phyloP scores from a whole-genome alignment of 2,329 filamentous ascomycete species.

The Fusarium sp. region DNA sequence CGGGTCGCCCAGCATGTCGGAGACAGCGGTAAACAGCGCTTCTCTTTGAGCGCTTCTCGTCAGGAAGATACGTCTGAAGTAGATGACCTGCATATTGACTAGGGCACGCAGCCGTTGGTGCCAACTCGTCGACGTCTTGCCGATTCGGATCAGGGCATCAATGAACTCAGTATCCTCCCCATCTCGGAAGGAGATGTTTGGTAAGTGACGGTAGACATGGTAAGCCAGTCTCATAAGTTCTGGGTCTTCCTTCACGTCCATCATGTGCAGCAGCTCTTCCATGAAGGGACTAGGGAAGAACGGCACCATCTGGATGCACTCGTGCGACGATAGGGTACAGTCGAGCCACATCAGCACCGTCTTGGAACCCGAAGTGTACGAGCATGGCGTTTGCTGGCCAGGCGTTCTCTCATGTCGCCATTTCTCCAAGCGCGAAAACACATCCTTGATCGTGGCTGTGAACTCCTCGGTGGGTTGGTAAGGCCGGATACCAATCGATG shows the following conservation, averaged over 20 bases:
- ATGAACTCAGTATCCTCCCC: conserved; percentile 90
- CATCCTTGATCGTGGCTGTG: conserved; percentile 73
- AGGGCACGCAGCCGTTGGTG: conserved; percentile 94
- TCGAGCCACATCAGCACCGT: conserved; percentile 97
- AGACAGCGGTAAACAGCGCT: conserved; percentile 89
- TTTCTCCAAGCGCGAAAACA: conserved; percentile 83
- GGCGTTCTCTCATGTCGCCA: conserved; percentile 89
- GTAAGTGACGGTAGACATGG: conserved; percentile 94
- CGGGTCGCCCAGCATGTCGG: conserved; percentile 89
- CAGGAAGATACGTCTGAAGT: conserved; percentile 95
- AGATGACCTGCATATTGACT: conserved; percentile 98
- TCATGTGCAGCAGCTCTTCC: conserved; percentile 97
- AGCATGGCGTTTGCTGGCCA: conserved; percentile 91
- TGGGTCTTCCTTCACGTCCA: conserved; percentile 99
- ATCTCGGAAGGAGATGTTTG: conserved; percentile 91
- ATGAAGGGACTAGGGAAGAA: conserved; percentile 94
- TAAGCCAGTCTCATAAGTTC: conserved; percentile 95
- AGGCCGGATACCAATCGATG: conserved; percentile 85
- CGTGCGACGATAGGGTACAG: conserved; percentile 87
- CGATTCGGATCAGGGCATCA: conserved; percentile 86
- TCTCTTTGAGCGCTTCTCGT: conserved; percentile 80
- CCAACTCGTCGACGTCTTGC: conserved; percentile 87
- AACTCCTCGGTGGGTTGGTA: conserved; percentile 85
- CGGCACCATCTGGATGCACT: conserved; percentile 88
- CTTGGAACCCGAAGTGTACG: conserved; percentile 96